phyloP scores from a whole-genome alignment of 208 protist genomes.

The Jaenimonas drosophilae region DNA sequence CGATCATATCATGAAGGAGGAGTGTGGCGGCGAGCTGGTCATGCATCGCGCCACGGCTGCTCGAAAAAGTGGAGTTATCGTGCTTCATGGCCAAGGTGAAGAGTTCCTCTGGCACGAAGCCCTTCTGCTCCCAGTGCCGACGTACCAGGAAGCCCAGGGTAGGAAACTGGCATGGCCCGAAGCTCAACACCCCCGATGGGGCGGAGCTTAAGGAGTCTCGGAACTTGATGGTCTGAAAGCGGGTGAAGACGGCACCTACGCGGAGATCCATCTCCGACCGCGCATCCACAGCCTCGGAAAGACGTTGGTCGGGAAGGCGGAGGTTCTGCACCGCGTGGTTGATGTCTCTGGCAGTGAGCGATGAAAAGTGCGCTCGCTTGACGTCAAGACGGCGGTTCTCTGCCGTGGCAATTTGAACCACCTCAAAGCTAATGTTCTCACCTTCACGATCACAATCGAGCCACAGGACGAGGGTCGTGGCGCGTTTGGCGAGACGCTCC shows the following conservation, averaged over 20 bases:
- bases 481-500: slow-evolving; percentile 41
- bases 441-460: slow-evolving; percentile 96
- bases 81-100: slow-evolving; percentile 48
- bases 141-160: slow-evolving; percentile 91
- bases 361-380: slow-evolving; percentile 89
- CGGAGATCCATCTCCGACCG: slow-evolving; percentile 95
- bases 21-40: slow-evolving; percentile 67
- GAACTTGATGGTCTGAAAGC: slow-evolving; percentile 86
- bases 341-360: slow-evolving; percentile 82
- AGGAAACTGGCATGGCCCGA: slow-evolving; percentile 95
- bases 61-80: slow-evolving; percentile 41
- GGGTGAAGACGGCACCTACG: slow-evolving; percentile 93
- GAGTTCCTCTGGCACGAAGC: slow-evolving; percentile 79
- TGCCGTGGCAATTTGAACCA: slow-evolving; percentile 61
- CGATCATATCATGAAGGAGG: slow-evolving; percentile 60
- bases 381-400: slow-evolving; percentile 36
- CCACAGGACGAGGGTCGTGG: slow-evolving; percentile 87
- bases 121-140: slow-evolving; percentile 76
- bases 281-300: slow-evolving; percentile 92
- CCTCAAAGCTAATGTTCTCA: slow-evolving; percentile 98
- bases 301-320: slow-evolving; percentile 68
- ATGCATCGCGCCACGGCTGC: slow-evolving; percentile 57
- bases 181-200: slow-evolving; percentile 64
- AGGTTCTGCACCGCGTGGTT: slow-evolving; percentile 73
- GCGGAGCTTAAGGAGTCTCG: slow-evolving; percentile 59